A percentile compares a stretch with the other conserved stretches of the same genome.
Conservation (phyloP, 352 stramenopile species). For the Globisporangium cystogenes region DNA sequence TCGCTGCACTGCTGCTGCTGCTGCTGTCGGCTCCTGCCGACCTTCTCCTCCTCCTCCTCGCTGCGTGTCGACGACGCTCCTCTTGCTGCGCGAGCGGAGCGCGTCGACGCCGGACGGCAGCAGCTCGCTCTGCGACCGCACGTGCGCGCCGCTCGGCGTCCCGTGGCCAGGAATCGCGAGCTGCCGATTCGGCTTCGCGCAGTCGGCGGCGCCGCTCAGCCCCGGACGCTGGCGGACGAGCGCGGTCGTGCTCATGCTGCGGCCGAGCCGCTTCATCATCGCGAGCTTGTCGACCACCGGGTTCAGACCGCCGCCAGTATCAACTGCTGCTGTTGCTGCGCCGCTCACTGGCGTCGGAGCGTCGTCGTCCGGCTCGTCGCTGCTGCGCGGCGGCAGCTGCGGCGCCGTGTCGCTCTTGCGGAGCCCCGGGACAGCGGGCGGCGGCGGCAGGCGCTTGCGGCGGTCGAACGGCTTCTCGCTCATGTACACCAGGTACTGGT, state of each 20-base stretch:
- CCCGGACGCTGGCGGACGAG: background rate
- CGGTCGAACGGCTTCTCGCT: conserved; percentile 33
- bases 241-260: conserved; percentile 7
- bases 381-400: background rate
- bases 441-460: conserved; percentile 31
- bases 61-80: conserved; percentile 1
- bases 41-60: background rate
- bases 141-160: background rate
- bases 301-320: background rate
- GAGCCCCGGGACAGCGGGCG: background rate
- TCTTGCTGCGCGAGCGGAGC: conserved; percentile 5
- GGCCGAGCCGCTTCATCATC: conserved; percentile 6
- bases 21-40: background rate
- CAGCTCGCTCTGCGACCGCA: background rate
- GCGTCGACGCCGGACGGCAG: background rate
- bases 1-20: background rate
- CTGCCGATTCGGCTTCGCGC: background rate
- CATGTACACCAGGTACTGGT: conserved; percentile 71
- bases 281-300: background rate
- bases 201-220: background rate
- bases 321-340: too few relatives aligned
- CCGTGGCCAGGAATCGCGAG: background rate
- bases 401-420: conserved; percentile 12
- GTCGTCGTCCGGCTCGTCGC: background rate
- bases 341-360: conserved; percentile 1